Percentiles rank a stretch among this genome's conserved stretches.
phyloP scores from a whole-genome alignment of 768 basidiomycete genomes.

The Gymnopilus dilepis region DNA sequence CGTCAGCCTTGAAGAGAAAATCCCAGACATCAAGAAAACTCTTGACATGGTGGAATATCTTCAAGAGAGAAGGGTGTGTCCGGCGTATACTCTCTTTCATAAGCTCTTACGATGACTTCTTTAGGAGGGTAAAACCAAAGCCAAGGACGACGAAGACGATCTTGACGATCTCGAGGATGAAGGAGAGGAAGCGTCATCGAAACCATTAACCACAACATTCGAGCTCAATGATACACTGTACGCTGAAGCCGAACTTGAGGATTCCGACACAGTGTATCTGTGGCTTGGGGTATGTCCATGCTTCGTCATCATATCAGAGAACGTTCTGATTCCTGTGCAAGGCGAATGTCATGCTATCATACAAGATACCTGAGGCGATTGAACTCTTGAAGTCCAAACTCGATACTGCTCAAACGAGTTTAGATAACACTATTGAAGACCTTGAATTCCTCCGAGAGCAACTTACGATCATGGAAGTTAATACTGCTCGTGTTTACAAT shows the following conservation, averaged over 20 bases:
- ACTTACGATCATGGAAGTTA: constrained; percentile 94
- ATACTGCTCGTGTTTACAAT: constrained; percentile 95
- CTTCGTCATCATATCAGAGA: constrained; percentile 28
- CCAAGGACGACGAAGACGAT: constrained; percentile 53
- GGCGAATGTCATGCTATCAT: constrained; percentile 99
- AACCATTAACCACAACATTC: constrained; percentile 82
- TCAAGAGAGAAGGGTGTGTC: constrained; percentile 68
- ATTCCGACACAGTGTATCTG: constrained; percentile 87
- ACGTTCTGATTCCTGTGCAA: constrained; percentile 34
- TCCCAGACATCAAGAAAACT: constrained; percentile 95
- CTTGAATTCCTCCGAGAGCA: constrained; percentile 94
- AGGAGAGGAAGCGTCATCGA: constrained; percentile 43
- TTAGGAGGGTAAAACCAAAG: constrained; percentile 66
- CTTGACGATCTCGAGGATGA: constrained; percentile 61
- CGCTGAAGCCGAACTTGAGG: constrained; percentile 87
- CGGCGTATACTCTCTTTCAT: neutral
- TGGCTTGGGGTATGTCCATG: constrained; percentile 93
- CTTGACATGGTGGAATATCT: constrained; percentile 87
- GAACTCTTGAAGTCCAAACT: constrained; percentile 79
- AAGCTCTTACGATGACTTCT: constrained; percentile 4
- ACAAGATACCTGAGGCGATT: constrained; percentile 81
- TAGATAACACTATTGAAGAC: constrained; percentile 81
- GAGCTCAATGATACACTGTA: constrained; percentile 96
- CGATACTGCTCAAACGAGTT: constrained; percentile 63
- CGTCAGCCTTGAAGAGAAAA: constrained; percentile 86